Conservation (phyloP, 176 grass and related monocot species). For the Rhynchospora breviuscula region DNA sequence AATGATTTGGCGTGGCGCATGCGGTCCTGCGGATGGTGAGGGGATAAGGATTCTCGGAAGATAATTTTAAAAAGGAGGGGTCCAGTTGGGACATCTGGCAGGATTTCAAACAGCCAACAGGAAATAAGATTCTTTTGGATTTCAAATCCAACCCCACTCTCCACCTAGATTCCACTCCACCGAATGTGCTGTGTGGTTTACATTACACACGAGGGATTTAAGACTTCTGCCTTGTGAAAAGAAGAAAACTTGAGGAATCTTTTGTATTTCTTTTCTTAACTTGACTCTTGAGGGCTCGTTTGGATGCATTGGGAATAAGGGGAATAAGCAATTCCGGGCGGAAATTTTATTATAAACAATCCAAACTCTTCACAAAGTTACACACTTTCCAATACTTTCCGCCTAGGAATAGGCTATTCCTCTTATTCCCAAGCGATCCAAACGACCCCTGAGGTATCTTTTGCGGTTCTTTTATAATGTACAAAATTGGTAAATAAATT, state of each 20-base stretch:
- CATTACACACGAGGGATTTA: neutral
- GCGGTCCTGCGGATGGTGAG: neutral
- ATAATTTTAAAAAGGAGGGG: constrained; percentile 3
- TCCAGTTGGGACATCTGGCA: neutral
- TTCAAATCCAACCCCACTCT: constrained; percentile 5
- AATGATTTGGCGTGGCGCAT: neutral
- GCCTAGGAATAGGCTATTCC: no score
- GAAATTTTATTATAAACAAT: no score
- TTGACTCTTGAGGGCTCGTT: no score
- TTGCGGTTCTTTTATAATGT: no score
- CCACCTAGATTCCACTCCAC: constrained; percentile 16
- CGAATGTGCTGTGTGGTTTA: constrained; percentile 5
- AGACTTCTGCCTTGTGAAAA: constrained; percentile 1
- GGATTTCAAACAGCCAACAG: neutral
- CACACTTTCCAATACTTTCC: no score
- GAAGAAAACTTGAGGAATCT: neutral
- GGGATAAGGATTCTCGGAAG: neutral
- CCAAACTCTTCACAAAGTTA: no score
- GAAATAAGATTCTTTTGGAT: neutral
- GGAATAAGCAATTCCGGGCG: no score
- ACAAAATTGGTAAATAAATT: no score
- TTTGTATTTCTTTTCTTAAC: neutral
- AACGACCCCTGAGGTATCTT: neutral
- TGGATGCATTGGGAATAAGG: no score
- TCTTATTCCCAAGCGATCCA: no score